phyloP scores from a whole-genome alignment of 441 rosid genomes.

The Populus trichocarpa region DNA sequence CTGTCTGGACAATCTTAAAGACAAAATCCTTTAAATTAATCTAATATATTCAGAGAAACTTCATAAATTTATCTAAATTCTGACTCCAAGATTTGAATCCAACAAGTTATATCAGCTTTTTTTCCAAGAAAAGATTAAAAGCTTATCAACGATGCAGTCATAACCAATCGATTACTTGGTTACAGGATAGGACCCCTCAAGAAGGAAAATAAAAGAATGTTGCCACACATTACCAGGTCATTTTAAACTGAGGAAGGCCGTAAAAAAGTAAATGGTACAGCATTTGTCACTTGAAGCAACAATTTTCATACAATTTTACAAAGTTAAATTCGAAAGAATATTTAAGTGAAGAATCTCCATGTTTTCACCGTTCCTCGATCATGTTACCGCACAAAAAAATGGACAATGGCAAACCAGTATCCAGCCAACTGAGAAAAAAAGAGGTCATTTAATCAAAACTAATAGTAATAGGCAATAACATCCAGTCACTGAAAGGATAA shows the following conservation, averaged over 20 bases:
- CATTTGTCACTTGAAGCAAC: constrained; percentile 5
- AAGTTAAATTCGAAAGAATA: constrained; percentile 3
- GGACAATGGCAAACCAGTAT: constrained; percentile 48
- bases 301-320: background rate
- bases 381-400: constrained; percentile 32
- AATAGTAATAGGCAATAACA: constrained; percentile 11
- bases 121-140: background rate
- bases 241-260: background rate
- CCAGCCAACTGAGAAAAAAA: constrained; percentile 59
- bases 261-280: background rate
- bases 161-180: background rate
- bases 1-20: too few relatives aligned
- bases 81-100: too few relatives aligned
- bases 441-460: constrained; percentile 1
- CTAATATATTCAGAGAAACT: too few relatives aligned
- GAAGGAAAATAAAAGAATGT: background rate
- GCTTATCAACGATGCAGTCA: background rate
- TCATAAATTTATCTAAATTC: background rate
- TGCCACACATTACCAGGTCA: background rate
- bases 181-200: background rate
- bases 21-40: too few relatives aligned
- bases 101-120: too few relatives aligned
- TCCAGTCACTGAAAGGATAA: background rate
- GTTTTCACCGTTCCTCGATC: constrained; percentile 1
- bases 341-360: constrained; percentile 13